Percentiles rank a stretch among this genome's conserved stretches.
Conservation (phyloP, 2,329 filamentous ascomycete genomes). For the Penicillium polonicum region DNA sequence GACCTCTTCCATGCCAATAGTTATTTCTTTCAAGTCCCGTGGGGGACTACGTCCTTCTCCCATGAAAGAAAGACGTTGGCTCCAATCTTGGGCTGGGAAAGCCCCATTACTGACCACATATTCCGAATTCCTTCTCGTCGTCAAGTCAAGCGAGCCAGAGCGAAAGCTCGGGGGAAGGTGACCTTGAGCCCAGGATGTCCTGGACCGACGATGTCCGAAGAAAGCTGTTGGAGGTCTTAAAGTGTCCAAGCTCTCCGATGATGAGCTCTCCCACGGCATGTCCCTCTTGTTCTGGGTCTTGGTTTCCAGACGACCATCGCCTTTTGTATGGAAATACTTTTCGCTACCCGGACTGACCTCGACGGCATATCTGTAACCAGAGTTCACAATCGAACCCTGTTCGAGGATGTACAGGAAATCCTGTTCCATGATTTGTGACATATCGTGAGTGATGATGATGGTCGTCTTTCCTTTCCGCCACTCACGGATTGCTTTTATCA, state of each 20-base stretch:
- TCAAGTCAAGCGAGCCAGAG: constrained; percentile 9
- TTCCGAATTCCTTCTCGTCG: background rate
- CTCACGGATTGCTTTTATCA: constrained; percentile 71
- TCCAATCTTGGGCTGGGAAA: background rate
- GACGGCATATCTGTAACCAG: constrained; percentile 63
- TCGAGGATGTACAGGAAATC: constrained; percentile 84
- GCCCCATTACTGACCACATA: background rate
- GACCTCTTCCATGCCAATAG: background rate
- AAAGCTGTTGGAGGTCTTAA: background rate
- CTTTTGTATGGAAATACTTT: constrained; percentile 19
- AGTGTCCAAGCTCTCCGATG: background rate
- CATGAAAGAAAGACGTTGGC: constrained; percentile 4
- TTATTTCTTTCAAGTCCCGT: background rate
- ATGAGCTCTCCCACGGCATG: background rate
- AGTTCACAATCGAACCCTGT: constrained; percentile 63
- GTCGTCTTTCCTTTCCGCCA: constrained; percentile 84
- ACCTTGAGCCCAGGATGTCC: constrained; percentile 13
- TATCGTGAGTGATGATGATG: constrained; percentile 89
- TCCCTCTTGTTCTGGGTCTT: background rate
- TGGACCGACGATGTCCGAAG: constrained; percentile 2
- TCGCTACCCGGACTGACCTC: constrained; percentile 34
- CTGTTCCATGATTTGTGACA: constrained; percentile 67
- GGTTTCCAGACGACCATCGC: background rate
- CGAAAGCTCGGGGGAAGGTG: constrained; percentile 15
- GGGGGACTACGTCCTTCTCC: background rate